Evolutionary conservation across 164 flowering plant species (phyloP).

Genomic region (Kingdonia uniflora): DNA sequence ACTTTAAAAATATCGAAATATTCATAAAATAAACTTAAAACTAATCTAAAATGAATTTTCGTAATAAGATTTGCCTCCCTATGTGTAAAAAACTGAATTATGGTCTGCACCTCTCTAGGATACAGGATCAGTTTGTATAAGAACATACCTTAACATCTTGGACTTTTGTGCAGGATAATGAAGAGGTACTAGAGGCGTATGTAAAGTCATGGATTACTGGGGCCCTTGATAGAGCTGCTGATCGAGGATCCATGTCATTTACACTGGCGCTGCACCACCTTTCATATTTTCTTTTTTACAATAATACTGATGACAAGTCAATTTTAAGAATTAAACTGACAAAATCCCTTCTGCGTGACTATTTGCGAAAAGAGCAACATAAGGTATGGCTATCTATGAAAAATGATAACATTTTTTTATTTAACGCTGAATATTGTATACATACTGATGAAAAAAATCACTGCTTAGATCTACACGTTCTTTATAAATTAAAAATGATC

Average conservation of each 20-base stretch:
- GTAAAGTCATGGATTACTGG: constrained; percentile 85
- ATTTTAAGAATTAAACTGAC: constrained; percentile 41
- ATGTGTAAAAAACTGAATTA: too few relatives aligned
- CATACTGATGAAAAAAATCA: too few relatives aligned
- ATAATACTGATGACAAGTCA: constrained; percentile 19
- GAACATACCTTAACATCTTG: too few relatives aligned
- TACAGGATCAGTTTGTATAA: too few relatives aligned
- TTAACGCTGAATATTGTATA: not conserved
- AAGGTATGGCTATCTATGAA: constrained; percentile 42
- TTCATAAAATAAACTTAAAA: too few relatives aligned
- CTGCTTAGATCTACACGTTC: too few relatives aligned
- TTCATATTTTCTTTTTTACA: constrained; percentile 48
- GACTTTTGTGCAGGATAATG: constrained; percentile 41
- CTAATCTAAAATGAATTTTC: too few relatives aligned
- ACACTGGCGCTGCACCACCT: constrained; percentile 71
- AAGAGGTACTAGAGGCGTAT: constrained; percentile 70
- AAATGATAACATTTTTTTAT: not conserved
- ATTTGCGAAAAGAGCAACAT: constrained; percentile 45
- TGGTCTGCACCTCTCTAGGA: too few relatives aligned
- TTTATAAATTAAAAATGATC: too few relatives aligned
- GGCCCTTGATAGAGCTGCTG: constrained; percentile 71
- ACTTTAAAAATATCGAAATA: too few relatives aligned
- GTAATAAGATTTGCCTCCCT: too few relatives aligned
- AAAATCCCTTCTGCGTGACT: constrained; percentile 71
- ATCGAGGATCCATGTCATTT: constrained; percentile 47